Conservation (phyloP, 495 filamentous ascomycete species). For the Penicillium fimorum region DNA sequence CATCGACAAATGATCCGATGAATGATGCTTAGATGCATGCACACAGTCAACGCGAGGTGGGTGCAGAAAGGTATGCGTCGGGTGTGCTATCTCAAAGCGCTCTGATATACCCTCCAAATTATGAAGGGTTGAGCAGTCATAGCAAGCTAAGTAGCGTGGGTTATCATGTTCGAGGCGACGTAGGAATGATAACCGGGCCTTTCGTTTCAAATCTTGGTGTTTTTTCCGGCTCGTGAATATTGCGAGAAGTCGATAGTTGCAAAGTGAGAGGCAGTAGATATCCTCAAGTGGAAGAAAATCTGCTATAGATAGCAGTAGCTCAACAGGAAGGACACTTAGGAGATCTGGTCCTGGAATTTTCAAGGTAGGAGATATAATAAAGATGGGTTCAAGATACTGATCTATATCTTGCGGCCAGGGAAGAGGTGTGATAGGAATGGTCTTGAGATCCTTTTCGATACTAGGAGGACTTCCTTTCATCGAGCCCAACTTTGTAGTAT, state of each 20-base stretch:
- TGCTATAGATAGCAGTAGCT: not conserved
- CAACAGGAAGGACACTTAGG: not conserved
- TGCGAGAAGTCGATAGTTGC: not conserved
- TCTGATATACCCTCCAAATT: not conserved
- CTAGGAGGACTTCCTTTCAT: not conserved
- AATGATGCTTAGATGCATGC: not conserved
- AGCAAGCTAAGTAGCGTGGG: not conserved
- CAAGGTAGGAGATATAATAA: not conserved
- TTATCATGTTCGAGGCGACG: not conserved
- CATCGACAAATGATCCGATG: not conserved
- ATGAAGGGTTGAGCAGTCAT: not conserved
- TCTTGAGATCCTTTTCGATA: not conserved
- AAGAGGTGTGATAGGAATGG: not conserved
- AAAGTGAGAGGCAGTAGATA: conserved; percentile 3
- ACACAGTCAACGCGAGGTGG: not conserved
- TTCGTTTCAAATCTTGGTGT: not conserved
- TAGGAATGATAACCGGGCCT: not conserved
- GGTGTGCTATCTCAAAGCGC: not conserved
- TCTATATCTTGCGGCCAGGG: not conserved
- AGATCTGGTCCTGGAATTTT: not conserved
- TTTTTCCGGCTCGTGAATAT: not conserved
- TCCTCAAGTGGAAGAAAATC: not conserved
- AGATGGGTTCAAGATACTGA: not conserved
- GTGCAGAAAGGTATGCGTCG: not conserved
- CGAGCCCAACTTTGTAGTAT: not conserved